Evolutionary conservation across 1,139 yeast genomes (phyloP).

Genomic region (Entelexis paramagnoliae): DNA sequence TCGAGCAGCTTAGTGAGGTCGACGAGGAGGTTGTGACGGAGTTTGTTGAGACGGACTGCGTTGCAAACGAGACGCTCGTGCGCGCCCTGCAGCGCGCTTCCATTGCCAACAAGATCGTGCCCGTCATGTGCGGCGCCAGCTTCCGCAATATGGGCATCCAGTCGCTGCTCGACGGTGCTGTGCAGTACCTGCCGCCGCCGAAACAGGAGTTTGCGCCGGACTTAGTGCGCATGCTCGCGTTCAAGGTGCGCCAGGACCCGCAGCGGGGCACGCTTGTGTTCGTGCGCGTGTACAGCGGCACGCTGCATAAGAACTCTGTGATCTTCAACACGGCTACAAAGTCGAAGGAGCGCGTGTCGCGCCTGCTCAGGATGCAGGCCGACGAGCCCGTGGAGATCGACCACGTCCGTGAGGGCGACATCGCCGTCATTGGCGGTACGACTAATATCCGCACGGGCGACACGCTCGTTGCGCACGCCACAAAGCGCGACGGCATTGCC

Average conservation of each 20-base stretch:
- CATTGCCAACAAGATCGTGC: constrained; percentile 48
- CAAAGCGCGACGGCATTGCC: constrained; percentile 41
- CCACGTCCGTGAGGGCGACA: constrained; percentile 60
- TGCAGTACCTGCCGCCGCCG: constrained; percentile 75
- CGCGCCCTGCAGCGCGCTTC: constrained; percentile 57
- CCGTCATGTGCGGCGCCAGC: constrained; percentile 88
- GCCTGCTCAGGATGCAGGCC: constrained; percentile 77
- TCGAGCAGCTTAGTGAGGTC: constrained; percentile 73
- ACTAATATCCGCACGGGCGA: constrained; percentile 81
- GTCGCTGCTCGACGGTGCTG: constrained; percentile 77
- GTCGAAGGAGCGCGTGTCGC: constrained; percentile 53
- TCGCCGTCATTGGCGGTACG: constrained; percentile 79
- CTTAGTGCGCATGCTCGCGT: constrained; percentile 44
- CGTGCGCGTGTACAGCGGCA: constrained; percentile 81
- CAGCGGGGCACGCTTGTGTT: constrained; percentile 71
- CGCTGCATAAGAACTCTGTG: constrained; percentile 45
- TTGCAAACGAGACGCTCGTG: constrained; percentile 42
- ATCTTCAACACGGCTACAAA: constrained; percentile 61
- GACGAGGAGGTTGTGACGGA: constrained; percentile 71
- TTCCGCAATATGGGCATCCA: constrained; percentile 91
- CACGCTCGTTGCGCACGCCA: constrained; percentile 53
- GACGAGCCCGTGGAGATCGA: constrained; percentile 67
- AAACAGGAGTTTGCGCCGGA: constrained; percentile 41
- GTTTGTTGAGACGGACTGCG: constrained; percentile 47
- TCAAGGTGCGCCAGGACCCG: constrained; percentile 81